These are phyloP conservation scores for Jackrogersella multiformis DNA, from an alignment of 495 filamentous ascomycete species.

Conservation along the genomic window DNA sequence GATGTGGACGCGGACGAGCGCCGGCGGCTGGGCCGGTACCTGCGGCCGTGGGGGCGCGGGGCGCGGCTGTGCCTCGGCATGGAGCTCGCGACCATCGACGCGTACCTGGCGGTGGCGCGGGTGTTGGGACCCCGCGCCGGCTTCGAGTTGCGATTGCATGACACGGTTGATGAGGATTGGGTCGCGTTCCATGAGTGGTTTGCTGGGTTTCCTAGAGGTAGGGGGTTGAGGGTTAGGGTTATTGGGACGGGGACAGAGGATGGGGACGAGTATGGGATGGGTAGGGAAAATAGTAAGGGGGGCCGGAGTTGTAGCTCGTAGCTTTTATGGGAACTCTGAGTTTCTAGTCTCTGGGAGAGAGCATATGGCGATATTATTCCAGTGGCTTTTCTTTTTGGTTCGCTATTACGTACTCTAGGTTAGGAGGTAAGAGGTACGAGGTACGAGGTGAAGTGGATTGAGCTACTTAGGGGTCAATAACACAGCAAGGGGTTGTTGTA, in stretches of 20 bases:
- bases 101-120: constrained; percentile 52
- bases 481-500: too few relatives aligned
- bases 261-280: background rate
- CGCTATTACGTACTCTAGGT: too few relatives aligned
- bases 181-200: constrained; percentile 44
- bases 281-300: too few relatives aligned
- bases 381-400: too few relatives aligned
- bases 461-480: too few relatives aligned
- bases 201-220: constrained; percentile 36
- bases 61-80: constrained; percentile 56
- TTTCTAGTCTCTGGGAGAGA: too few relatives aligned
- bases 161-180: constrained; percentile 32
- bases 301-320: too few relatives aligned
- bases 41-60: constrained; percentile 60
- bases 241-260: background rate
- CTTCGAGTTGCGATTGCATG: constrained; percentile 27
- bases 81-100: constrained; percentile 59
- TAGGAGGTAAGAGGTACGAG: too few relatives aligned
- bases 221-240: constrained; percentile 27
- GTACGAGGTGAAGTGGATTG: too few relatives aligned
- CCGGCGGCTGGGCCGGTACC: constrained; percentile 47
- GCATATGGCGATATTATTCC: too few relatives aligned
- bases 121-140: constrained; percentile 26
- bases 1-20: constrained; percentile 47
- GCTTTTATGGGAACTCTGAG: too few relatives aligned